Percentiles rank a stretch among this genome's conserved stretches.
phyloP scores from a whole-genome alignment of 1,284 basidiomycete species.

The Sanghuangporus sanghuang region DNA sequence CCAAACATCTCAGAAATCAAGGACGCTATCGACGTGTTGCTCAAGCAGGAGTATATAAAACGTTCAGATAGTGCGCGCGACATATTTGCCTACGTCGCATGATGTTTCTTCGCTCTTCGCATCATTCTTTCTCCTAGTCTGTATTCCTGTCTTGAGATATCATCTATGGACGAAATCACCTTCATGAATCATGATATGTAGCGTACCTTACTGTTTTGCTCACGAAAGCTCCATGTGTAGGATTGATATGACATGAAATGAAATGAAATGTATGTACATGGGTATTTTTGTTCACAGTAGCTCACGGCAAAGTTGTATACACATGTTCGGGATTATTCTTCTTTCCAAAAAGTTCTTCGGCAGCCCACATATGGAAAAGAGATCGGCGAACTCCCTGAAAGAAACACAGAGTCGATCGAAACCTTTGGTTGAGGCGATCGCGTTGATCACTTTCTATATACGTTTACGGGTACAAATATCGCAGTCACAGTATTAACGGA shows the following conservation, averaged over 20 bases:
- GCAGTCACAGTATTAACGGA: too few relatives aligned
- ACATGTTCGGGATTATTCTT: too few relatives aligned
- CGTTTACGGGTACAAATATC: too few relatives aligned
- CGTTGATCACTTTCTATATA: too few relatives aligned
- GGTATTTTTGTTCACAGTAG: too few relatives aligned
- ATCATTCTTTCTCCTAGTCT: neutral
- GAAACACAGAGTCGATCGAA: too few relatives aligned
- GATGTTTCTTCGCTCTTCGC: neutral
- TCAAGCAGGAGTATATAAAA: conserved; percentile 98
- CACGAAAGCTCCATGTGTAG: neutral
- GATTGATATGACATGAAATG: neutral
- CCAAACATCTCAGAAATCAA: conserved; percentile 92
- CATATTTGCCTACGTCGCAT: conserved; percentile 75
- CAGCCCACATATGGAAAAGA: too few relatives aligned
- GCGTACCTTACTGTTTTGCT: neutral
- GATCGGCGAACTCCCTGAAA: too few relatives aligned
- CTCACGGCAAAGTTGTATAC: too few relatives aligned
- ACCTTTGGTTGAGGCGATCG: too few relatives aligned
- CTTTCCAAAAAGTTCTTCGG: too few relatives aligned
- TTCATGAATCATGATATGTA: neutral
- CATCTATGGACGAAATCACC: neutral
- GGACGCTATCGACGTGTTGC: conserved; percentile 91
- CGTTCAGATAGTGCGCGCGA: conserved; percentile 80
- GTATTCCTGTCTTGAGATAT: neutral
- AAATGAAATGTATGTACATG: too few relatives aligned